Evolutionary conservation across 768 basidiomycete genomes (phyloP), one percentile per base, ranked within the genome.

Genomic region (Pleurotus salmoneostramineus): DNA sequence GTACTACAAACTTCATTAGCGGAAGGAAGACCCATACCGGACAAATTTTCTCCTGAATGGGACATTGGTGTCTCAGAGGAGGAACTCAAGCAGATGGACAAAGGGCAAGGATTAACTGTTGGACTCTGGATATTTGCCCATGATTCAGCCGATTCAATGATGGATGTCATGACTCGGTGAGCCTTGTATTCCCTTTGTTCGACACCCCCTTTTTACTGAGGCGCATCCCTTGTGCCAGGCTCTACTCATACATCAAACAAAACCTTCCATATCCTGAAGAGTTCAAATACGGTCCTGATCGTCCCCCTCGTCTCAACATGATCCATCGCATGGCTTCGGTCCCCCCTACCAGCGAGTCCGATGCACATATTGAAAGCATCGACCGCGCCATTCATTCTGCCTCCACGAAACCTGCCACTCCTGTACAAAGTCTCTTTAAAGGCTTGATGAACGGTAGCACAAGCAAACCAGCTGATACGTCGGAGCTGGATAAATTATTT

Each of bases 41-140:
- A 80, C 49, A 82, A 81, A 58, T 85, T 85, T 57, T 78, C 83
- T 4, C 68, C 74, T 17, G 74, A 76, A 21, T 86, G 82, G 59
- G 68, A 72, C 6, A 65, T 82, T 10, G 78, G 79, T 10, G 70
- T 76, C 56, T 70, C 37, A 10, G 37, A 78, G 15, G 80, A 81
- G 44, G 67, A 73, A 35, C 62, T 79, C 34, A 69, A 74, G 50
- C 70, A 76, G 5, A 73, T 73, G 45, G 77, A 81, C 62, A 87
- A 87, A 65, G 88, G 85, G 14, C 74, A 69, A 21, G 72, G 80
- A 2, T 75, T 75, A 46, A 87, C 83, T 1, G 79, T 90, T 58
- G 88, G 89, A 12, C 71, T 93, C 7, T 93, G 91, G 91, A 88
- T 85, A 70, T 83, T 84, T 64, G 77, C 84, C 6, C 83, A 83